phyloP scores from a whole-genome alignment of 1,139 yeast species.

The Saccharomyces uvarum region DNA sequence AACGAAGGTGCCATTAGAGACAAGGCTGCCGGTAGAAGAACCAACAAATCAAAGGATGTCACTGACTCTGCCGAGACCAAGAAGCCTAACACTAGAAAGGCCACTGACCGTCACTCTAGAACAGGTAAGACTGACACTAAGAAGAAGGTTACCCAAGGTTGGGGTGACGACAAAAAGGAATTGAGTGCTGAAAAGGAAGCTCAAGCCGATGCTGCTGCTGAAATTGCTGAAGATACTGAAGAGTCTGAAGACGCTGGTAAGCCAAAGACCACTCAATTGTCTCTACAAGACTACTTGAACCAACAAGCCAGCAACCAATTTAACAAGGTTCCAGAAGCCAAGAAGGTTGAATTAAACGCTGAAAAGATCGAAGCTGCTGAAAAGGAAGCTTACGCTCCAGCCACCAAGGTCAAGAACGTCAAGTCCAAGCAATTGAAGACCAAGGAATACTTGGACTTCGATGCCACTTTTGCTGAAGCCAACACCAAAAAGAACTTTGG shows the following conservation, averaged over 20 bases:
- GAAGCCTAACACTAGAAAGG: constrained; percentile 55
- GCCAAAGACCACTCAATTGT: constrained; percentile 39
- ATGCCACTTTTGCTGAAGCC: constrained; percentile 54
- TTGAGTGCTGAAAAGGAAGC: constrained; percentile 25
- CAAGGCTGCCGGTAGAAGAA: constrained; percentile 52
- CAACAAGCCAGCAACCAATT: constrained; percentile 40
- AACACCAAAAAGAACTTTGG: constrained; percentile 28
- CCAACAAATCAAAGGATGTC: constrained; percentile 58
- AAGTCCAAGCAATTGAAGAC: constrained; percentile 60
- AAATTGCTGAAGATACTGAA: constrained; percentile 43
- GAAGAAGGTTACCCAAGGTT: constrained; percentile 79
- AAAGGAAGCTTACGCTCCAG: constrained; percentile 47
- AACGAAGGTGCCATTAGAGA: constrained; percentile 85
- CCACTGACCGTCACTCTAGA: constrained; percentile 73
- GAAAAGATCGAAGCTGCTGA: constrained; percentile 46
- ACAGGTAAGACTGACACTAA: constrained; percentile 74
- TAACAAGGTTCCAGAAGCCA: constrained; percentile 40
- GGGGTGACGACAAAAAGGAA: constrained; percentile 66
- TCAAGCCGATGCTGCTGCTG: constrained; percentile 24
- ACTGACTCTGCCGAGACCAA: constrained; percentile 48
- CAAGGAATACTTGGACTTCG: constrained; percentile 60
- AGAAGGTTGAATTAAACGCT: constrained; percentile 42
- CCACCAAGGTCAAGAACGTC: constrained; percentile 52
- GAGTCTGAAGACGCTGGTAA: constrained; percentile 44
- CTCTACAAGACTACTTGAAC: constrained; percentile 54